Evolutionary conservation across 345 rosid species (phyloP).

Genomic region (Draba incana): DNA sequence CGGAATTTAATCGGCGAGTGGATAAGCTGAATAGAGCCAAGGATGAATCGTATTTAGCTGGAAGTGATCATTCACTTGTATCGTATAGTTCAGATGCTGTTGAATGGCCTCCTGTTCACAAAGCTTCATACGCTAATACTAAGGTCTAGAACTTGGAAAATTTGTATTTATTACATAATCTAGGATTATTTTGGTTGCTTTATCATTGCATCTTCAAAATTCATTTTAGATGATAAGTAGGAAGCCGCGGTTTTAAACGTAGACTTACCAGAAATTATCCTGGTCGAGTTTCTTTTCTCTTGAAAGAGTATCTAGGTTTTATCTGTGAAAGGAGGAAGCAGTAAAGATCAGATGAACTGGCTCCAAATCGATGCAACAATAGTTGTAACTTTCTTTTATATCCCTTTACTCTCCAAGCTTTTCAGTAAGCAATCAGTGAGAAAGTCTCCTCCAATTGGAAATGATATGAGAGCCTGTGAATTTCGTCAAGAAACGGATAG

Average conservation of each 20-base stretch:
- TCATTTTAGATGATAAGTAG: not conserved
- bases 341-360: slow-evolving; percentile 1
- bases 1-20: slow-evolving; percentile 59
- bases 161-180: too few species aligned
- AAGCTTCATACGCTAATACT: slow-evolving; percentile 43
- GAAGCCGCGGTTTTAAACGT: not conserved
- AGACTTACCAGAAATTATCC: slow-evolving; percentile 78
- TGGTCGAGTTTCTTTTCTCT: slow-evolving; percentile 84
- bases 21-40: slow-evolving; percentile 54
- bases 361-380: not conserved
- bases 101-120: slow-evolving; percentile 52
- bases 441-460: slow-evolving; percentile 90
- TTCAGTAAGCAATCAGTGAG: slow-evolving; percentile 89
- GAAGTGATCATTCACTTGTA: slow-evolving; percentile 44
- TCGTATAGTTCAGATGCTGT: slow-evolving; percentile 45
- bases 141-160: slow-evolving; percentile 42
- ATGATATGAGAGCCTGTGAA: slow-evolving; percentile 65
- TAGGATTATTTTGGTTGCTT: too few species aligned
- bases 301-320: slow-evolving; percentile 93
- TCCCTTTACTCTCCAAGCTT: slow-evolving; percentile 94
- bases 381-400: slow-evolving; percentile 58
- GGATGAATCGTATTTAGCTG: slow-evolving; percentile 39
- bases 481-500: not conserved
- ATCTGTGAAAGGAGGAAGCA: slow-evolving; percentile 55
- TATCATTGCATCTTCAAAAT: too few species aligned